Evolutionary conservation across 2,329 filamentous ascomycete genomes (phyloP), one percentile per base, ranked within the genome.

Genomic region (Lasiodiplodia hormozganensis): DNA sequence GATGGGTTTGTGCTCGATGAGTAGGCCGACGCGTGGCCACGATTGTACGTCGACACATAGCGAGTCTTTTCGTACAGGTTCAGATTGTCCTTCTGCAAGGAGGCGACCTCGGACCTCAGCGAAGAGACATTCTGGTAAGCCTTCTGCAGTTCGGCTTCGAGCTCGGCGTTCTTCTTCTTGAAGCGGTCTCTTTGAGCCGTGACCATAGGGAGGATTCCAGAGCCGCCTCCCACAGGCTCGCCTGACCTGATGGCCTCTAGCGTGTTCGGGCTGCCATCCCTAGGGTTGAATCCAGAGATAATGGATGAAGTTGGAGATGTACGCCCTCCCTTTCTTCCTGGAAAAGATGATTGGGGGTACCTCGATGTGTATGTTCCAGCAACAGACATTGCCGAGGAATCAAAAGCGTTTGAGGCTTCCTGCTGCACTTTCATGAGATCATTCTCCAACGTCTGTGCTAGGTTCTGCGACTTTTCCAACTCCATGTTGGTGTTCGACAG

Each of bases 181-280:
- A 98, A 99, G 64, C 96, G 93, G 81, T 99, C 96, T 70, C 96
- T 91, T 81, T 99, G 96, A 1, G 96, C 96, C 40, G 96, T 97
- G 65, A 99, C 92, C 96, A 99, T 99, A 40, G 96, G 96, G 28
- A 99, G 84, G 71, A 99, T 97, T 14, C 94, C 93, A 0, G 92
- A 92, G 2, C 93, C 92, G 66, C 92, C 87, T 38, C 91, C 92
- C 67, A 90, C 86, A 10, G 90, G 85, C 70, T 89, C 87, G 56
- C 93, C 92, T 2, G 85, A 71, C 89, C 87, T 57, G 28, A 90
- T 82, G 7, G 86, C 82, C 49, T 90, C 88, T 72, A 90, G 60
- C 74, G 58, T 49, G 23, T 11, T 62, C 18, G 58, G n/a, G 7
- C 57, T 40, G 73, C 8, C 73, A 69, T 62, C 76, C 74, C 28